A percentile compares a stretch with the other conserved stretches of the same genome.
phyloP scores from a whole-genome alignment of 305 asterid genomes.

The Plantago rigida region DNA sequence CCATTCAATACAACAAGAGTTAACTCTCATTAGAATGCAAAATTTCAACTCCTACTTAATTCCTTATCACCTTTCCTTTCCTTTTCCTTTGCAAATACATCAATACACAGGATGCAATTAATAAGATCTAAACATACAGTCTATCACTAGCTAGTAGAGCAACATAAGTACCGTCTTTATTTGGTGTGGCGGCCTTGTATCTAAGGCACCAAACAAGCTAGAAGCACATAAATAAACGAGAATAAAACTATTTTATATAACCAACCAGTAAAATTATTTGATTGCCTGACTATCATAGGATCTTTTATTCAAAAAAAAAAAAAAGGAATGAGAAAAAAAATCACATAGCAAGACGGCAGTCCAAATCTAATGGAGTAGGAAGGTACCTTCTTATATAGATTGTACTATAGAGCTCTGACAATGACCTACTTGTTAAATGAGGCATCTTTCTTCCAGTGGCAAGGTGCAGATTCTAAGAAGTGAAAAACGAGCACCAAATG shows the following conservation, averaged over 20 bases:
- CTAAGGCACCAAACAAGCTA: not conserved
- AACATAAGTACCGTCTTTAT: not conserved
- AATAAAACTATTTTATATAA: not conserved
- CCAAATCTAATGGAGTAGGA: not conserved
- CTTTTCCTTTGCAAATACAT: not conserved
- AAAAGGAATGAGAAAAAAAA: not conserved
- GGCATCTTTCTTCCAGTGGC: conserved; percentile 1
- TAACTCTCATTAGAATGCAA: too few relatives aligned
- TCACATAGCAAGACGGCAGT: not conserved
- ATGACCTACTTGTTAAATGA: not conserved
- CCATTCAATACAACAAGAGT: too few relatives aligned
- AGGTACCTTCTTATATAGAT: conserved; percentile 5
- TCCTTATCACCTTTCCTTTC: too few relatives aligned
- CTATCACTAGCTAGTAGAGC: conserved; percentile 2
- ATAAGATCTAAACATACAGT: not conserved
- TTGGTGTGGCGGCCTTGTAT: not conserved
- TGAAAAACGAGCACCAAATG: conserved; percentile 3
- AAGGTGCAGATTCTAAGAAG: too few relatives aligned
- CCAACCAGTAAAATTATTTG: not conserved
- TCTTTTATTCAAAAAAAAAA: too few relatives aligned
- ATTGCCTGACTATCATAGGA: not conserved
- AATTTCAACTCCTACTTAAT: too few relatives aligned
- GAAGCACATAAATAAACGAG: conserved; percentile 1
- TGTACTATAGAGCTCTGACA: not conserved
- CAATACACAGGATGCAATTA: not conserved